These are phyloP conservation scores for Saccharomyces hybrid DNA, from an alignment of 1,139 yeast genomes.

Conservation along the genomic window DNA sequence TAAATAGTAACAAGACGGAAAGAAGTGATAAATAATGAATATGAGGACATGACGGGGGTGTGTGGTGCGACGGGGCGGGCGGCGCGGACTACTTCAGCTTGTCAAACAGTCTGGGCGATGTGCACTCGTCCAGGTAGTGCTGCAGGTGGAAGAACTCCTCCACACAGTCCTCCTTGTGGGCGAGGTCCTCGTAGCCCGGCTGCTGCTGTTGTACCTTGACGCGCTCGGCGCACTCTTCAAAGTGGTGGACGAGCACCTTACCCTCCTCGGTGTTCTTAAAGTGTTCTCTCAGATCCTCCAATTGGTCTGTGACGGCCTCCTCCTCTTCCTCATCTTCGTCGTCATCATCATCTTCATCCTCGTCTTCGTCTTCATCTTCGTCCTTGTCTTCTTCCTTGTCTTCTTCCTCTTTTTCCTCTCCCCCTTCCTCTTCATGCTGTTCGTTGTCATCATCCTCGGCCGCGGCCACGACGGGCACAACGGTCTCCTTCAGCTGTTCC, in stretches of 20 bases:
- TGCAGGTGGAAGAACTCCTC: conserved; percentile 97
- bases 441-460: conserved; percentile 51
- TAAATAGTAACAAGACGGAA: not conserved
- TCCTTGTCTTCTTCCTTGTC: conserved; percentile 29
- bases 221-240: conserved; percentile 91
- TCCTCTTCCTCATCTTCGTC: conserved; percentile 75
- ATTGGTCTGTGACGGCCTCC: conserved; percentile 63
- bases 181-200: conserved; percentile 67
- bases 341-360: conserved; percentile 49
- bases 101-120: conserved; percentile 84
- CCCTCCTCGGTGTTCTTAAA: conserved; percentile 64
- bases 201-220: conserved; percentile 83
- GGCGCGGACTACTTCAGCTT: conserved; percentile 56
- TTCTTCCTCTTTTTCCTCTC: conserved; percentile 15
- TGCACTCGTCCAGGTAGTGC: conserved; percentile 89
- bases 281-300: conserved; percentile 59
- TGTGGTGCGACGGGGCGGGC: not conserved
- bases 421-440: conserved; percentile 5
- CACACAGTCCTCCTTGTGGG: conserved; percentile 90
- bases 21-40: not conserved
- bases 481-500: conserved; percentile 74
- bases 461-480: conserved; percentile 72
- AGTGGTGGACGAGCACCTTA: conserved; percentile 75
- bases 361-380: conserved; percentile 31
- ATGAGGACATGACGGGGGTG: not conserved